A percentile compares a stretch with the other conserved stretches of the same genome.
Evolutionary conservation across 2,329 filamentous ascomycete species (phyloP).

Genomic region (Hymenoscyphus fructigenus): DNA sequence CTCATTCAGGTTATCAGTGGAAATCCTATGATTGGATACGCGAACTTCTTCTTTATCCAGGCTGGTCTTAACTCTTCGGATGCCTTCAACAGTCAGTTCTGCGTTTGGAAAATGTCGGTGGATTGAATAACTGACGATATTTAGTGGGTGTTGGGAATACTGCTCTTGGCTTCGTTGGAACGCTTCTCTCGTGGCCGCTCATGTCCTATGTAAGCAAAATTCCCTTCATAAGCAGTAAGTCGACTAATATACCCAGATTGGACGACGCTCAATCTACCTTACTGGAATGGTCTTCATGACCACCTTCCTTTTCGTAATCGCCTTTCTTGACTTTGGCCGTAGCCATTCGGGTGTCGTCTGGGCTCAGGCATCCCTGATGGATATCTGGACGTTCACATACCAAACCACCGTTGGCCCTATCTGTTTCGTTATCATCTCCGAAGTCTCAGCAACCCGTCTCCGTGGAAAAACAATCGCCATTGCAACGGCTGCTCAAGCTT

Average conservation of each 20-base stretch:
- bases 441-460: constrained; percentile 13
- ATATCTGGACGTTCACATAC: constrained; percentile 42
- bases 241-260: constrained; percentile 49
- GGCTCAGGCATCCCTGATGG: constrained; percentile 38
- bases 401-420: constrained; percentile 33
- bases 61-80: constrained; percentile 51
- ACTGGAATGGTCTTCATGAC: constrained; percentile 57
- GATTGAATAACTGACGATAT: constrained; percentile 40
- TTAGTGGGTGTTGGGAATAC: constrained; percentile 48
- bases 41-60: constrained; percentile 50
- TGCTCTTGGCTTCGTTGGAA: constrained; percentile 52
- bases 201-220: constrained; percentile 49
- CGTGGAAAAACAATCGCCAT: constrained; percentile 31
- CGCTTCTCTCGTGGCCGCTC: constrained; percentile 50
- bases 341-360: constrained; percentile 20
- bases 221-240: constrained; percentile 37
- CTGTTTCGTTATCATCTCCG: constrained; percentile 10
- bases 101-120: constrained; percentile 36
- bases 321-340: constrained; percentile 34
- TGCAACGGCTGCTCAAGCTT: constrained; percentile 12
- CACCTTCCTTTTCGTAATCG: constrained; percentile 50
- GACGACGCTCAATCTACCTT: constrained; percentile 62
- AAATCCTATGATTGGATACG: constrained; percentile 47
- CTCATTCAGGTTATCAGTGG: constrained; percentile 38
- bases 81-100: constrained; percentile 57